A percentile compares a stretch with the other conserved stretches of the same genome.
These are phyloP conservation scores for Alnus glutinosa DNA, from an alignment of 306 rosid species.

Conservation along the genomic window DNA sequence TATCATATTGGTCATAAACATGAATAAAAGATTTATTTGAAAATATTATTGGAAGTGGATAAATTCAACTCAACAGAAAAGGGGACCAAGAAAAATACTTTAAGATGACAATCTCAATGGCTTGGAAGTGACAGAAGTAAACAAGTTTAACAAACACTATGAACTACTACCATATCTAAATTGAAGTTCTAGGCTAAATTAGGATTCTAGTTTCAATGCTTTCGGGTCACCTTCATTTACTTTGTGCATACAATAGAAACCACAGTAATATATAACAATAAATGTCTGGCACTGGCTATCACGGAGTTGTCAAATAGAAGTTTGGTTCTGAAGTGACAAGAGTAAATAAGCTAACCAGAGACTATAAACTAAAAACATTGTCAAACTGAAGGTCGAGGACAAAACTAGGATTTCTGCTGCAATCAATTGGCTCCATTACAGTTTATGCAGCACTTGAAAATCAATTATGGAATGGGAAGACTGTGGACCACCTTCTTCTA, in stretches of 20 bases:
- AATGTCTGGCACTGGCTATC: neutral
- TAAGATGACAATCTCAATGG: neutral
- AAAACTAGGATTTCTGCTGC: neutral
- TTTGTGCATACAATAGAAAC: neutral
- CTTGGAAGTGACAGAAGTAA: neutral
- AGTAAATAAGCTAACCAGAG: neutral
- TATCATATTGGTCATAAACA: constrained; percentile 1
- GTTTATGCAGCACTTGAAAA: neutral
- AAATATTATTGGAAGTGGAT: neutral
- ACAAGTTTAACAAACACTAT: neutral
- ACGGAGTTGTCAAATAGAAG: neutral
- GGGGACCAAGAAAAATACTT: neutral
- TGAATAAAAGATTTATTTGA: constrained; percentile 1
- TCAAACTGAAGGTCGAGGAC: neutral
- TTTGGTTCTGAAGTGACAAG: neutral
- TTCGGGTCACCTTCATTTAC: neutral
- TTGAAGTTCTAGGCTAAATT: neutral
- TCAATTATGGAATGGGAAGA: neutral
- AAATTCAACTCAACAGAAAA: neutral
- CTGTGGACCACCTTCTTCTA: too few species aligned
- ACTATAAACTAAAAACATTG: neutral
- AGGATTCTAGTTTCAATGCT: too few species aligned
- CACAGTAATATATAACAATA: neutral
- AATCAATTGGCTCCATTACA: neutral
- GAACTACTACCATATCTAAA: neutral